Base-by-base conservation (phyloP, 2,329 filamentous ascomycete genomes). In the Endoconidiophora polonica region DNA sequence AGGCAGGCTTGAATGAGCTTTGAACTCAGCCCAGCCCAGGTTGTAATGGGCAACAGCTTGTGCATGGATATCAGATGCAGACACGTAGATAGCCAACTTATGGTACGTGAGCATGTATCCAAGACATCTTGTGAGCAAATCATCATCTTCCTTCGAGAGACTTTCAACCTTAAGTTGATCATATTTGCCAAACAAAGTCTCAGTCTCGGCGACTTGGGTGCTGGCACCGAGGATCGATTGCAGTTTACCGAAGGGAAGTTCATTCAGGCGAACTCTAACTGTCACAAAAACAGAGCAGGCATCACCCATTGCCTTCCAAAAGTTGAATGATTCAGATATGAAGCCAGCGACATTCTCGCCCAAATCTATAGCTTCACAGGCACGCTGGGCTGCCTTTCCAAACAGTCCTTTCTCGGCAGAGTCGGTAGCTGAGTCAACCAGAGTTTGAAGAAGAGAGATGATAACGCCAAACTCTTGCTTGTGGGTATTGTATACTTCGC, bases 11-110 rank as follows among this genome's bases (percentile, higher is more conserved):
- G 71, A 67, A 59, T 93, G 85, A 0, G 87, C 84, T 42, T 82
- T 77, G 60, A 91, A 79, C 62, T 98, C 91, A 1, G 86, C 84
- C 85, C 88, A 96, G 40, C 91, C 91, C 16, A 98, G 70, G 59
- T 98, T 98, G 65, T 94, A 98, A 73, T 90, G 91, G 0, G 88
- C 86, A n/a, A 96, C 85, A 1, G 91, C 86, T 64, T 93, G 88
- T 3, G 90, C 88, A 61, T 95, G 85, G 5, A 77, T 62, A 59
- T 98, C 88, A 52, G 79, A 69, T 1, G 78, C 68, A 14, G 81
- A 82, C 38, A 79, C 74, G 57, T 83, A 68, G 12, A 96, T 79
- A 5, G 87, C 87, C 55, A 85, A 77, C 62, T 96, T 98, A 62
- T 93, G 85, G 4, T 86, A 83, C 16, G 96, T 67, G 24, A 96